A percentile compares a stretch with the other conserved stretches of the same genome.
Conservation (phyloP, 352 stramenopile genomes). For the Phytophthora tentaculata region DNA sequence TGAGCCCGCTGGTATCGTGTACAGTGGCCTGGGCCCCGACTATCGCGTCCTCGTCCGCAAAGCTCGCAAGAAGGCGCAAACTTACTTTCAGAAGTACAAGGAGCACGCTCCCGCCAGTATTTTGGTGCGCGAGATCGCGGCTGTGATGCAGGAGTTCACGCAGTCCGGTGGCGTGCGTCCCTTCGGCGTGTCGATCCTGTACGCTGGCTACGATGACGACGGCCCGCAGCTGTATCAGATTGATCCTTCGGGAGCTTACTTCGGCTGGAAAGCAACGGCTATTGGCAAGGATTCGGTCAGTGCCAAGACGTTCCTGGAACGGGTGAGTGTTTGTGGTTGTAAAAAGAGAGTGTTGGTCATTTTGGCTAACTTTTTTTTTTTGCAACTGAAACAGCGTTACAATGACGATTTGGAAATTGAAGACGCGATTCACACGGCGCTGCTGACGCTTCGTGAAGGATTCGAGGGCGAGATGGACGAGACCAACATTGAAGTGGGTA, state of each 20-base stretch:
- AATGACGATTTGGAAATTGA: conserved; percentile 99
- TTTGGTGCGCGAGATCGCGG: conserved; percentile 96
- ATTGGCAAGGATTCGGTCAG: conserved; percentile 99
- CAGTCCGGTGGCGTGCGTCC: conserved; percentile 97
- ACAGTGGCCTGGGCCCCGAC: conserved; percentile 97
- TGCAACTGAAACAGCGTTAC: conserved; percentile 78
- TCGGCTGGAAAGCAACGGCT: conserved; percentile 99
- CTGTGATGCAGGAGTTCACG: conserved; percentile 99
- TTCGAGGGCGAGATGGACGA: conserved; percentile 99
- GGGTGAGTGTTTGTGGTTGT: conserved; percentile 66
- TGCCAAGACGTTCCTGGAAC: conserved; percentile 99
- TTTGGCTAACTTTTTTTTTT: conserved; percentile 11
- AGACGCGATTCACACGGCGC: conserved; percentile 98
- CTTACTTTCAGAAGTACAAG: conserved; percentile 96
- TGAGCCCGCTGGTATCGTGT: conserved; percentile 94
- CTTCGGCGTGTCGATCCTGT: conserved; percentile 98
- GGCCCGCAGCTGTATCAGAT: conserved; percentile 98
- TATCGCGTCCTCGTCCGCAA: conserved; percentile 98
- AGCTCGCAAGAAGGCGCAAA: conserved; percentile 95
- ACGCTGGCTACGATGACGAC: conserved; percentile 98
- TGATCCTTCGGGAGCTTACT: conserved; percentile 98
- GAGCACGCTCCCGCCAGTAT: conserved; percentile 95
- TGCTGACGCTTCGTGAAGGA: conserved; percentile 98
- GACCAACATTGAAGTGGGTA: conserved; percentile 98
- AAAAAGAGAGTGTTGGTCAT: neutral